A percentile compares a stretch with the other conserved stretches of the same genome.
These are phyloP conservation scores for Bipolaris zeicola DNA, from an alignment of 2,329 filamentous ascomycete species.

Conservation along the genomic window DNA sequence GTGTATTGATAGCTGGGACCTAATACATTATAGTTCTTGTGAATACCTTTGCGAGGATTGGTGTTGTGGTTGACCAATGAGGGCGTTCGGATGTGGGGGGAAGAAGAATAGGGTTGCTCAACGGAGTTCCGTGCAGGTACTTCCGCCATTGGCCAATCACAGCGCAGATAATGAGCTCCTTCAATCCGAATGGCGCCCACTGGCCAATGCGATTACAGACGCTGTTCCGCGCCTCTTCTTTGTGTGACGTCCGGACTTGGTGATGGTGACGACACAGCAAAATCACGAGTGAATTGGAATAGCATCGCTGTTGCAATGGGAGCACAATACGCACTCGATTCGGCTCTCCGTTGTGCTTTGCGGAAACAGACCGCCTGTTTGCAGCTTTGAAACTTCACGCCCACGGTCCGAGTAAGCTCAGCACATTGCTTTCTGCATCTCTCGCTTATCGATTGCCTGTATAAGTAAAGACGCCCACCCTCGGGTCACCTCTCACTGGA, in stretches of 20 bases:
- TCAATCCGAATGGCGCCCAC: neutral
- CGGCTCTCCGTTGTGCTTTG: conserved; percentile 10
- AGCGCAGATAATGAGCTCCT: neutral
- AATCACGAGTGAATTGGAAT: conserved; percentile 1
- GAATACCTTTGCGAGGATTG: too few relatives aligned
- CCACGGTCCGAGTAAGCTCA: neutral
- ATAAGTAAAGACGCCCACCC: neutral
- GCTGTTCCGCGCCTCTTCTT: neutral
- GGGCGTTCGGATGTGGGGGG: neutral
- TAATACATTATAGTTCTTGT: neutral
- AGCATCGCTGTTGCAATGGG: neutral
- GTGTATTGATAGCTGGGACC: neutral
- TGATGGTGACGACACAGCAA: conserved; percentile 14
- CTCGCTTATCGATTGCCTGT: too few relatives aligned
- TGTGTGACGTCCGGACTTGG: neutral
- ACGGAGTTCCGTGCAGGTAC: neutral
- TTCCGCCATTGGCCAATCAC: conserved; percentile 1
- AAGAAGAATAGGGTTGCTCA: neutral
- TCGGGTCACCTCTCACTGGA: neutral
- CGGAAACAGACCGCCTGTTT: neutral
- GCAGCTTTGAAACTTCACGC: neutral
- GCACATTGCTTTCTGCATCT: neutral
- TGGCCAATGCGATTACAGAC: neutral
- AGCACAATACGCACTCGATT: neutral
- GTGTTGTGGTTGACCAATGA: neutral